Base-by-base conservation (phyloP, 257 asterid genomes). In the Przewalskia tangutica region DNA sequence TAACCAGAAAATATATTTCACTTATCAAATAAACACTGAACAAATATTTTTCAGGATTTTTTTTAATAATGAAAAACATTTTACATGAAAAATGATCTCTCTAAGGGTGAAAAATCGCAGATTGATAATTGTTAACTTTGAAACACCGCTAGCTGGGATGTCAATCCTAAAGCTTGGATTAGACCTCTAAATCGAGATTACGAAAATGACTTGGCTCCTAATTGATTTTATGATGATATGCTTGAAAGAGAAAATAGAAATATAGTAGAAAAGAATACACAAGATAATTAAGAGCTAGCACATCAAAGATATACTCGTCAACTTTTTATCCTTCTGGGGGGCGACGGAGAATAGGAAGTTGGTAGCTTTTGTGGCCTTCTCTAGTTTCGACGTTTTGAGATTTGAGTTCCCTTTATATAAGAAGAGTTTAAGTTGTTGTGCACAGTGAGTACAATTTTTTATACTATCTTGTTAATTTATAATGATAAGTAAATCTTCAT, bases 321-420 rank as follows among this genome's bases (percentile, higher is more conserved):
- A 38, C 42, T 3, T 38, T 38, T 50, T 50, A 50, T 50, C 16
- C 2, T 53, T 53, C 59, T 10, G 18, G 73, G 4, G 14, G 14
- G 75, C 36, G 11, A 14, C 2, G 38, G 18, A 11, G 56, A 66
- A 65, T 27, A 23, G 73, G 73, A n/a, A 36, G 46, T 32, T 36
- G 50, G n/a, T 7, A 12, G 48, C 12, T 38, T 12, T 66, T 4
- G 10, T 66, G 46, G 76, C 59, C 59, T 53, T 32, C 50, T n/a
- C 18, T 38, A 36, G 51, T 44, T 7, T 66, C 18, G n/a, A 34
- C 16, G 12, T 44, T 75, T 64, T 81, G 80, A 78, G 76, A 81
- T 76, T 82, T 73, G 81, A 77, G 85, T 77, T 75, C 85, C 84
- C 84, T 86, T 85, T 86, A 83, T 83, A 81, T 86, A 86, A 82